Percentiles rank a stretch among this genome's conserved stretches.
phyloP scores from a whole-genome alignment of 176 grass and related monocot genomes.

The Poa annua region DNA sequence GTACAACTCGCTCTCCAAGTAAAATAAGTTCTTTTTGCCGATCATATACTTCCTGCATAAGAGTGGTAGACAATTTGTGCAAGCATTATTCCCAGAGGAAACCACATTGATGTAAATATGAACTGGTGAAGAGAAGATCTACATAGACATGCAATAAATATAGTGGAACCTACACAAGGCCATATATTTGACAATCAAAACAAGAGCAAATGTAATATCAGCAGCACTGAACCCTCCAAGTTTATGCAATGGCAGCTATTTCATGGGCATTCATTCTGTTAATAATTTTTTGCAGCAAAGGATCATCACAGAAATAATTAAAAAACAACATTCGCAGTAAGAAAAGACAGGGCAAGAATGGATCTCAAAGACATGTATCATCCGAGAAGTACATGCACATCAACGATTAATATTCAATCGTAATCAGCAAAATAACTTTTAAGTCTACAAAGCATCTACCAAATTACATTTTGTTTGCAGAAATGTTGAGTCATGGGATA shows the following conservation, averaged over 20 bases:
- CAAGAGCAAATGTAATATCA: neutral
- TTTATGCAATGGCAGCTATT: constrained; percentile 27
- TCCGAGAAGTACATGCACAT: constrained; percentile 6
- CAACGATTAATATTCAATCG: neutral
- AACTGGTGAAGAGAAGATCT: neutral
- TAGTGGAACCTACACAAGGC: neutral
- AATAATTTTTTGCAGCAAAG: constrained; percentile 10
- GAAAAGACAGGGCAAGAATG: neutral
- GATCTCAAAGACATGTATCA: constrained; percentile 22
- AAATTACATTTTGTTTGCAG: constrained; percentile 17
- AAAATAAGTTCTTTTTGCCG: constrained; percentile 95
- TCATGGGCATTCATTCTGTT: constrained; percentile 7
- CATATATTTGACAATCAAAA: neutral
- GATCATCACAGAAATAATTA: constrained; percentile 7
- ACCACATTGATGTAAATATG: constrained; percentile 17
- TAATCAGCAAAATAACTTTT: neutral
- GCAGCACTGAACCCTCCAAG: neutral
- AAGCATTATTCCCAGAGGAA: constrained; percentile 29
- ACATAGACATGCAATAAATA: constrained; percentile 7
- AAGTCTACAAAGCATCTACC: neutral
- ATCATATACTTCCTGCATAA: constrained; percentile 89
- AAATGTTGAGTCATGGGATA: neutral
- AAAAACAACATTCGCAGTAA: neutral
- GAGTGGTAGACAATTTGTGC: constrained; percentile 9
- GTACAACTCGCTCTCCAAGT: constrained; percentile 84